Evolutionary conservation across 1,139 yeast species (phyloP), one percentile per base, ranked within the genome.

Genomic region (Nadsonia commutata): DNA sequence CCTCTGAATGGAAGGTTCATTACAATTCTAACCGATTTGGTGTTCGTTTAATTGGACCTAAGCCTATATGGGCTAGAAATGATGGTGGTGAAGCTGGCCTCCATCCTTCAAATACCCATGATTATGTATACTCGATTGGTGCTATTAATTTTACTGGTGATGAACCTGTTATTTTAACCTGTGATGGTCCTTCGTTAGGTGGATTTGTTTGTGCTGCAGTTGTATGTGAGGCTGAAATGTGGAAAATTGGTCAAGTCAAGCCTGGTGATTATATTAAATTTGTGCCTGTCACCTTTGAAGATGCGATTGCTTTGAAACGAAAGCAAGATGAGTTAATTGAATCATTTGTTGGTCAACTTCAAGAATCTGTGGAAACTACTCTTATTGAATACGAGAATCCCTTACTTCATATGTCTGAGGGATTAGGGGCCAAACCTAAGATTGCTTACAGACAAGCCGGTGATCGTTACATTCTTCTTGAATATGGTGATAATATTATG

Each of bases 21-120:
- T 90, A 90, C 69, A 90, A 90, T 65, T 86, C 96, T 37, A 90
- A 90, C 65, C 74, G 97, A 63, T 88, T 88, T 63, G 98, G 97
- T 59, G 94, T 90, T 38, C 76, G 97, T 59, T 70, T 90, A 53
- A 78, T 83, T 51, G 98, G 97, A 41, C 97, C 97, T 47, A 88
- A 86, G 62, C 98, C 97, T 7, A 72, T 75, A 57, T 90, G 97
- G 97, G 95, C 96, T 8, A 77, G 97, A 66, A 62, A 72, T n/a
- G 95, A 86, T 62, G 98, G 97, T 64, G 98, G 97, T 46, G 95
- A 86, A 58, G 97, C 94, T 48, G 98, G 98, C 46, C 69, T 88
- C 58, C 98, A 90, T 66, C 98, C 98, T 44, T 86, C 96, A 17
- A 90, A 90, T 64, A 90, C 95, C 40, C 97, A 88, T 59, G 98